Percentiles rank a stretch among this genome's conserved stretches.
Evolutionary conservation across 2,329 filamentous ascomycete species (phyloP).

Genomic region (Fusarium camptoceras): DNA sequence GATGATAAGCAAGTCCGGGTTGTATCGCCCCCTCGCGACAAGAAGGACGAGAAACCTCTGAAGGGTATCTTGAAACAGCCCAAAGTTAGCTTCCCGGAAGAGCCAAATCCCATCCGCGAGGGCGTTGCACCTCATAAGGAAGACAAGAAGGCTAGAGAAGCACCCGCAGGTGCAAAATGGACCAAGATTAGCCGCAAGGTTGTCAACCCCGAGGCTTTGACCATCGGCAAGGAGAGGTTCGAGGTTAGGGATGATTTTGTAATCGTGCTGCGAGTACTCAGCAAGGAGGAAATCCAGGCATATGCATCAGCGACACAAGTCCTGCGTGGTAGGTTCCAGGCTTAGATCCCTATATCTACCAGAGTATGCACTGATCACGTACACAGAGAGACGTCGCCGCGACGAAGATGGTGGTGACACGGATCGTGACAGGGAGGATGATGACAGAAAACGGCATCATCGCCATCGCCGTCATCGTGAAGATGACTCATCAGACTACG

Average conservation of each 20-base stretch:
- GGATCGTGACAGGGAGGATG: constrained; percentile 49
- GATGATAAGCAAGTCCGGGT: constrained; percentile 70
- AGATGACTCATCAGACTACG: constrained; percentile 45
- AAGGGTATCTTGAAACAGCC: constrained; percentile 90
- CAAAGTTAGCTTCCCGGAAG: constrained; percentile 85
- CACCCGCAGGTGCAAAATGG: constrained; percentile 85
- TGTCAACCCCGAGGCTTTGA: constrained; percentile 89
- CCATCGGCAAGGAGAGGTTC: constrained; percentile 88
- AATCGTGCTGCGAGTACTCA: constrained; percentile 88
- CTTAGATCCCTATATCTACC: not conserved
- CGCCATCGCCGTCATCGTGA: constrained; percentile 44
- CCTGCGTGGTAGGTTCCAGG: constrained; percentile 74
- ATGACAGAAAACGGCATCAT: constrained; percentile 42
- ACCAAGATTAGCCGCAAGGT: constrained; percentile 90
- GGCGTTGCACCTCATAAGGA: constrained; percentile 96
- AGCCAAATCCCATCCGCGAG: constrained; percentile 84
- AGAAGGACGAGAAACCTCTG: constrained; percentile 74
- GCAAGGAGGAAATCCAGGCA: constrained; percentile 88
- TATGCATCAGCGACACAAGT: constrained; percentile 85
- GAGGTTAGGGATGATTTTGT: constrained; percentile 95
- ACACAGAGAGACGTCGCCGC: constrained; percentile 50
- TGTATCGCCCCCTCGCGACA: constrained; percentile 76
- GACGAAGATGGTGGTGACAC: constrained; percentile 48
- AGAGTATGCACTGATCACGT: constrained; percentile 20
- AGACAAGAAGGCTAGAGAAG: constrained; percentile 76